phyloP scores from a whole-genome alignment of 805 yeast species.

The Kazachstania taianensis region DNA sequence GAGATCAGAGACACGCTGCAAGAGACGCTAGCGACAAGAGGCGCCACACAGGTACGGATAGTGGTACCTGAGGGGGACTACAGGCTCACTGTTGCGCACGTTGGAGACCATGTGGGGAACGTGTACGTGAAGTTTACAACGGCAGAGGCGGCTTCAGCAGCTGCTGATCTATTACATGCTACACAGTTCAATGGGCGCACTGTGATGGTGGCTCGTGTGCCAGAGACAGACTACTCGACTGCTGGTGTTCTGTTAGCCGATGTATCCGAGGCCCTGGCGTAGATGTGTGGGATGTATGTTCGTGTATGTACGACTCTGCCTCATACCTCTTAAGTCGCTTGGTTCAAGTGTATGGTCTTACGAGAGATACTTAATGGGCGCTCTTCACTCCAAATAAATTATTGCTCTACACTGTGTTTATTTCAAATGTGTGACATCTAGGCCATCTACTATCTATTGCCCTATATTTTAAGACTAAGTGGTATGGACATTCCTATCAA shows the following conservation, averaged over 20 bases:
- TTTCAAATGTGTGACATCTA: too few species aligned
- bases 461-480: too few species aligned
- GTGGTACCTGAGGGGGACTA: constrained; percentile 44
- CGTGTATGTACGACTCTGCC: too few species aligned
- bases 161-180: constrained; percentile 53
- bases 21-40: constrained; percentile 22
- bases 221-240: constrained; percentile 48
- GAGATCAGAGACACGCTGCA: constrained; percentile 44
- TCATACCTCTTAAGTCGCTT: too few species aligned
- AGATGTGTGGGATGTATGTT: too few species aligned
- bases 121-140: constrained; percentile 56
- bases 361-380: too few species aligned
- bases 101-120: constrained; percentile 58
- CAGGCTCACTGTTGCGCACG: constrained; percentile 35
- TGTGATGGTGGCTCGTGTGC: constrained; percentile 52
- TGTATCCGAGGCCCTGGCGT: neutral
- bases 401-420: too few species aligned
- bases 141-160: constrained; percentile 41
- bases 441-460: too few species aligned
- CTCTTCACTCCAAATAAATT: too few species aligned
- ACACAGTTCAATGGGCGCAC: constrained; percentile 57
- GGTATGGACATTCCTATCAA: too few species aligned
- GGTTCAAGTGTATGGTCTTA: too few species aligned
- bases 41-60: constrained; percentile 43
- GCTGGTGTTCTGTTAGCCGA: constrained; percentile 15